phyloP scores from a whole-genome alignment of 2,329 filamentous ascomycete species.

The Neofusicoccum cordaticola region DNA sequence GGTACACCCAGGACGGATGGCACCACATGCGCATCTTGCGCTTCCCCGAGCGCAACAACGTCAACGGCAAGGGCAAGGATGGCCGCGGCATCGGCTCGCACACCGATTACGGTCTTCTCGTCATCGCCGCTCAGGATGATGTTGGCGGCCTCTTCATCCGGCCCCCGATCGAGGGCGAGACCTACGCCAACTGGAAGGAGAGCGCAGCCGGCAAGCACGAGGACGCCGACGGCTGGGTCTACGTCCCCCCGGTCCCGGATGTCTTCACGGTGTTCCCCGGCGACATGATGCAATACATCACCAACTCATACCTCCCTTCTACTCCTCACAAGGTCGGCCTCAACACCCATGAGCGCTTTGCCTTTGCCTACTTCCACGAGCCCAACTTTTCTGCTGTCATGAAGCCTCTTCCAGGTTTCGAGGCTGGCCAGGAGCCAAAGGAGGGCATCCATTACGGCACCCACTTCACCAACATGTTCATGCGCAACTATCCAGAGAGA shows the following conservation, averaged over 20 bases:
- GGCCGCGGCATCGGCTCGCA: conserved; percentile 54
- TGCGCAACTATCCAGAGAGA: conserved; percentile 50
- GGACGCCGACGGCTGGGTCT: conserved; percentile 48
- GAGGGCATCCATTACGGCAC: conserved; percentile 52
- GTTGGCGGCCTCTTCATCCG: conserved; percentile 52
- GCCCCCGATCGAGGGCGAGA: conserved; percentile 41
- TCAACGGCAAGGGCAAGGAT: conserved; percentile 50
- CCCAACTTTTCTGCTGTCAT: conserved; percentile 49
- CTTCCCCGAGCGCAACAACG: conserved; percentile 35
- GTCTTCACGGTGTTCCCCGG: conserved; percentile 53
- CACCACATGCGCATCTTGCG: conserved; percentile 51
- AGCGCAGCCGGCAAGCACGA: conserved; percentile 46
- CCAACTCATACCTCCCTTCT: conserved; percentile 45
- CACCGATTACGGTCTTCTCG: conserved; percentile 53
- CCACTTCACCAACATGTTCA: conserved; percentile 53
- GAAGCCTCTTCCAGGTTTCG: conserved; percentile 42
- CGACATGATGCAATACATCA: conserved; percentile 54
- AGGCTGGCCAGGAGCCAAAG: not conserved
- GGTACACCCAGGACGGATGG: conserved; percentile 50
- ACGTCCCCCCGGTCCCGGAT: conserved; percentile 45
- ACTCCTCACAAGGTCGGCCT: conserved; percentile 53
- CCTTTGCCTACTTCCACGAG: conserved; percentile 54
- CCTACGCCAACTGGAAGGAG: conserved; percentile 47
- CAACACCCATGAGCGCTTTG: conserved; percentile 48
- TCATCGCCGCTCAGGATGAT: conserved; percentile 51